Base-by-base conservation (phyloP, 345 rosid genomes). In the Gynandropsis gynandra region DNA sequence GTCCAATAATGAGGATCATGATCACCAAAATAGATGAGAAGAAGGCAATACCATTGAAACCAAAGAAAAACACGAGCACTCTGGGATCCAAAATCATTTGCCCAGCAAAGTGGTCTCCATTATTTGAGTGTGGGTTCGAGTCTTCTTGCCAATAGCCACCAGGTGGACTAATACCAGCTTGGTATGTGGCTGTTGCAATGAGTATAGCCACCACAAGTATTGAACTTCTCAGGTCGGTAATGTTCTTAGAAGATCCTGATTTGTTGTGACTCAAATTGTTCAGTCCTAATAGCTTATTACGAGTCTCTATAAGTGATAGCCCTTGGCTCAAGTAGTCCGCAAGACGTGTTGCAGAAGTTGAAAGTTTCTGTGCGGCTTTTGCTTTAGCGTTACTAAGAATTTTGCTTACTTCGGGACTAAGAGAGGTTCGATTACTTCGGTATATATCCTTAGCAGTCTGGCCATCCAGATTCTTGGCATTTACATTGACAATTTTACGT, bases 181-280 rank as follows among this genome's bases (percentile, higher is more conserved):
- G 71, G 60, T 70, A 70, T 3, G 79, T 67, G 34, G 73, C 60
- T 16, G 68, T 70, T 1, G 34, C 70, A 44, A 74, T 63, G 50
- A 74, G 45, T 39, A 70, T n/a, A 39, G 65, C 70, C 47, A 74
- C 72, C 18, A 66, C 67, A 18, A 74, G 65, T 4, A 68, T 38
- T 3, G 16, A 34, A 19, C 5, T 36, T 7, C 56, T 35, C 14
- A 17, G 1, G 29, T 53, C 62, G 1, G 7, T 42, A 0, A 6
- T 0, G 0, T 41, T 11, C 21, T 7, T n/a, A n/a, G n/a, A 1
- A 50, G 49, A 50, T 5, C 10, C 11, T 35, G 12, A 6, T 24
- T 9, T 44, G 13, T 3, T 43, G 35, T 1, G 5, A 11, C 1
- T 24, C 36, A 47, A 1, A 19, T 43, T n/a, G 32, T 1, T 61